Base-by-base conservation (phyloP, 129 eudicot species). In the Ambrosia artemisiifolia region DNA sequence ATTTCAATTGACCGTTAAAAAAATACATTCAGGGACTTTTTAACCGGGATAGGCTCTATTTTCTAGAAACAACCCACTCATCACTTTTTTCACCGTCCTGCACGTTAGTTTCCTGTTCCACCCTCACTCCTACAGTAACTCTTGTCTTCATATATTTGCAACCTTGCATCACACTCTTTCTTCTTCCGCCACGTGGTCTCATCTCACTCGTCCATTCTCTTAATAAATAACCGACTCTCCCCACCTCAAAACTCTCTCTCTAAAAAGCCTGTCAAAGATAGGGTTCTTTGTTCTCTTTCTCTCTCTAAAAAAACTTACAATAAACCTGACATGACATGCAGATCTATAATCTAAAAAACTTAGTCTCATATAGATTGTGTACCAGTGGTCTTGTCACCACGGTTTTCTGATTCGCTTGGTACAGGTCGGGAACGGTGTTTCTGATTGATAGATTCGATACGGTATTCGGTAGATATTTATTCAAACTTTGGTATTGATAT, bases 361-460 rank as follows among this genome's bases (percentile, higher is more conserved):
- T 19, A 54, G 33, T 8, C 14, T 50, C 19, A 2, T 47, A 30
- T 46, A 51, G 64, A 71, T 50, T 59, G 59, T 17, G 16, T 28
- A 55, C 19, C 40, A 24, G 4, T 40, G 44, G 13, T 19, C n/a
- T 56, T 33, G 17, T 88, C 81, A 71, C 86, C 81, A 85, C 34
- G 79, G 88, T 63, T 83, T 78, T 88, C 96, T 82, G 73, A 83
- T 83, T 91, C 96, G 97, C 97, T 91, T 91, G 97, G 97, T 88
- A 93, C 97, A 91, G 97, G 92, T 88, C 97, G 96, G 97, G 97
- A 88, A 86, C 86, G 78, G 83, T 6, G 63, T 81, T 76, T 49
- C 78, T 80, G 80, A 24, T 24, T 24, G 28, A 24, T 24, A 24
- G 28, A 24, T 24, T 24, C 28, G 1, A 1, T 24, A 24, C 28